These are phyloP conservation scores for Saccharomycopsis microspora DNA, from an alignment of 805 yeast genomes.

Conservation along the genomic window DNA sequence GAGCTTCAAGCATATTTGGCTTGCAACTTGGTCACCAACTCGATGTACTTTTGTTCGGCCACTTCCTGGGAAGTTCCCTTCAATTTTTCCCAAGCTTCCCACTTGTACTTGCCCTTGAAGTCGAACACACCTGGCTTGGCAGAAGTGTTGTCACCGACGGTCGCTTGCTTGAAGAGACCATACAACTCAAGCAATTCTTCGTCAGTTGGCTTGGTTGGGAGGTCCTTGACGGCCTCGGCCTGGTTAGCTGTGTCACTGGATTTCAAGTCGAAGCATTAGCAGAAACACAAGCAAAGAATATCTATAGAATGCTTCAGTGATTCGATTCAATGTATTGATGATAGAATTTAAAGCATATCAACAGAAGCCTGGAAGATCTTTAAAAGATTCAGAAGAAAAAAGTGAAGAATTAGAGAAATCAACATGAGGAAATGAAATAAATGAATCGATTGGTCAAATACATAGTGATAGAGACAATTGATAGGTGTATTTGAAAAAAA, in stretches of 20 bases:
- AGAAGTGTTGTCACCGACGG: constrained; percentile 86
- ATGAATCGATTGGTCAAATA: too few species aligned
- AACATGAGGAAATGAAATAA: too few species aligned
- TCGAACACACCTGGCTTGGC: constrained; percentile 86
- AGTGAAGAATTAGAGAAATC: too few species aligned
- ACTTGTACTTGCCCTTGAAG: constrained; percentile 91
- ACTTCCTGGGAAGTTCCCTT: constrained; percentile 83
- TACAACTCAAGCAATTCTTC: constrained; percentile 81
- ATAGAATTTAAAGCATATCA: too few species aligned
- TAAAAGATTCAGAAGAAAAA: too few species aligned
- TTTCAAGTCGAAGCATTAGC: too few species aligned
- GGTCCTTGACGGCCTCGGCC: constrained; percentile 73
- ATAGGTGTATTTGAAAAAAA: too few species aligned
- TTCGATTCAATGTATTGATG: too few species aligned
- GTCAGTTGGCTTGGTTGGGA: constrained; percentile 70
- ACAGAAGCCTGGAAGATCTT: too few species aligned
- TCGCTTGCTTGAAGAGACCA: constrained; percentile 94
- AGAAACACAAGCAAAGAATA: too few species aligned
- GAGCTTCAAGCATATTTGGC: constrained; percentile 28
- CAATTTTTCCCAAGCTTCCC: constrained; percentile 91
- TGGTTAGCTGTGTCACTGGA: constrained; percentile 17
- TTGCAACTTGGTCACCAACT: constrained; percentile 50
- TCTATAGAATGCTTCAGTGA: too few species aligned
- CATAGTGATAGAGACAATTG: too few species aligned
- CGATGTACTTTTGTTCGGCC: constrained; percentile 77